These are phyloP conservation scores for Echeveria elegans DNA, from an alignment of 164 flowering plant genomes.

Conservation along the genomic window DNA sequence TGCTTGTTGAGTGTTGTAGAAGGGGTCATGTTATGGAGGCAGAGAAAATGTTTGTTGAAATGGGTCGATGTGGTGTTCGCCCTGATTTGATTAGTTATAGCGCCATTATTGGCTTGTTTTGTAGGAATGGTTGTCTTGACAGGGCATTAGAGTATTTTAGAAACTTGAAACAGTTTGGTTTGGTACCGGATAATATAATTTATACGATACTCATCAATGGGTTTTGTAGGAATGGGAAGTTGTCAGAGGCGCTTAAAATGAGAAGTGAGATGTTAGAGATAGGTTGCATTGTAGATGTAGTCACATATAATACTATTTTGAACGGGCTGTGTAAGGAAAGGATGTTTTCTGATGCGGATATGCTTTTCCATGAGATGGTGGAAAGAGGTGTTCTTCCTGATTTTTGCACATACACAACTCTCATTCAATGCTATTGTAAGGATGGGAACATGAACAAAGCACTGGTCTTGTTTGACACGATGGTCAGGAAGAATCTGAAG, in stretches of 20 bases:
- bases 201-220: slow-evolving; percentile 78
- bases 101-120: slow-evolving; percentile 49
- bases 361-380: slow-evolving; percentile 66
- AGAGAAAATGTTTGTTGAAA: slow-evolving; percentile 35
- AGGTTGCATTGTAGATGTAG: slow-evolving; percentile 59
- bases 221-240: slow-evolving; percentile 48
- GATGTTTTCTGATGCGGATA: slow-evolving; percentile 60
- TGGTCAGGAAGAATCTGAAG: slow-evolving; percentile 53
- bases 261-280: slow-evolving; percentile 65
- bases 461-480: slow-evolving; percentile 40
- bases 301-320: slow-evolving; percentile 70
- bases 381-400: slow-evolving; percentile 68
- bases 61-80: slow-evolving; percentile 32
- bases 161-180: slow-evolving; percentile 45
- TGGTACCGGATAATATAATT: slow-evolving; percentile 64
- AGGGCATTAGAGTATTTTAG: slow-evolving; percentile 43
- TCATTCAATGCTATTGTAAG: slow-evolving; percentile 73
- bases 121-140: slow-evolving; percentile 51
- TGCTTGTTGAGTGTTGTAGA: slow-evolving; percentile 60
- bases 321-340: slow-evolving; percentile 72
- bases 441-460: slow-evolving; percentile 50
- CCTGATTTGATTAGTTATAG: slow-evolving; percentile 78
- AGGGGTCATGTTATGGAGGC: slow-evolving; percentile 37
- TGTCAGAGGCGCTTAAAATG: slow-evolving; percentile 59
- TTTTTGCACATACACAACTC: slow-evolving; percentile 60